Percentiles rank a stretch among this genome's conserved stretches.
These are phyloP conservation scores for Arthrobotrys conoides DNA, from an alignment of 2,329 filamentous ascomycete genomes.

Conservation along the genomic window DNA sequence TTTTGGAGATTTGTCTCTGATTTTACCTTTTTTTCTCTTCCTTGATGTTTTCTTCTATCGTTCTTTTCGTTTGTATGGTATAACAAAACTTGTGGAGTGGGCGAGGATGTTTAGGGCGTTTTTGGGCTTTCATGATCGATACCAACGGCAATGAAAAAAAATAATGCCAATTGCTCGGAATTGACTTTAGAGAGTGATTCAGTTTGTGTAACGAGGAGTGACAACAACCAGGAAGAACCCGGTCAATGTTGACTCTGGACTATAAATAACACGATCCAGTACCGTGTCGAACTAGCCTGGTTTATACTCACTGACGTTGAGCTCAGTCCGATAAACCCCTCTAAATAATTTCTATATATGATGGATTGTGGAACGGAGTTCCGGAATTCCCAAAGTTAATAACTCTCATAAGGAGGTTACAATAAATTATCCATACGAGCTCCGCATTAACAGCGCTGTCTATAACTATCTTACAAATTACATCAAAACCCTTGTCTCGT, in stretches of 20 bases:
- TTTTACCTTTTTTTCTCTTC: neutral
- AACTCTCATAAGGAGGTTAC: neutral
- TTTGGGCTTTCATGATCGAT: constrained; percentile 49
- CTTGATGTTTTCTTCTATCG: too few species aligned
- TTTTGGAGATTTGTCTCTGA: neutral
- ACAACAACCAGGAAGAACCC: neutral
- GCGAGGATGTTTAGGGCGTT: constrained; percentile 52
- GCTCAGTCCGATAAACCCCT: too few species aligned
- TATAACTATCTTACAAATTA: neutral
- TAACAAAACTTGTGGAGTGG: constrained; percentile 4
- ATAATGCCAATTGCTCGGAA: constrained; percentile 3
- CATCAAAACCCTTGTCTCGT: too few species aligned
- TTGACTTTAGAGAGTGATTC: neutral
- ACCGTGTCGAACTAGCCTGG: too few species aligned
- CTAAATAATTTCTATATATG: too few species aligned
- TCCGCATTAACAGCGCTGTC: neutral
- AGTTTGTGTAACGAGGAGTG: neutral
- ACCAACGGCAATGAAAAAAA: constrained; percentile 56
- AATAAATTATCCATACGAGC: neutral
- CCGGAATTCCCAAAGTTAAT: too few species aligned
- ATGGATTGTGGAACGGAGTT: too few species aligned
- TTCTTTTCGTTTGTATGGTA: constrained; percentile 17
- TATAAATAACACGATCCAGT: neutral
- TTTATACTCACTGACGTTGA: too few species aligned
- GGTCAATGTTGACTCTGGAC: neutral